Evolutionary conservation across 495 filamentous ascomycete genomes (phyloP), one percentile per base, ranked within the genome.

Genomic region (Penicillium canescens): DNA sequence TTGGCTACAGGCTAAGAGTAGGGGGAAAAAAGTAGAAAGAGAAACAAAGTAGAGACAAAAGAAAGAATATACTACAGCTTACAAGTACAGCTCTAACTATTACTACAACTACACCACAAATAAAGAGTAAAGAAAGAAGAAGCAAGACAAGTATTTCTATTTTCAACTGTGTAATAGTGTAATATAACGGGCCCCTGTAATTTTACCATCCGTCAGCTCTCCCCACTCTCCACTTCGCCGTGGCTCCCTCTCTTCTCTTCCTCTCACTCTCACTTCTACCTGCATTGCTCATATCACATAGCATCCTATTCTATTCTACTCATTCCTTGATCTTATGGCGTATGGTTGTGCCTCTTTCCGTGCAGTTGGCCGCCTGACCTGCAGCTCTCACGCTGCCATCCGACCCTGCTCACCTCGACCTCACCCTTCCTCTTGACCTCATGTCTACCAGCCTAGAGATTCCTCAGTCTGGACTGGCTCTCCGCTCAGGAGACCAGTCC

Each of bases 391-490:
- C 73, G 65, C 73, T 76, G 71, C 70, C 64, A 61, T 60, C 68
- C 67, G 71, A 66, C 61, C 61, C 58, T 68, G 50, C 53, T 59
- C 64, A 61, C 46, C 46, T 50, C 44, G 56, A 54, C 55, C 35
- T 50, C 38, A 48, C 53, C 37, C 46, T 51, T 42, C 42, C 49
- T 40, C 45, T 56, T 31, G 28, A 31, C 56, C 55, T 39, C 62
- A 70, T 56, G 50, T 81, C 80, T 76, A 59, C 68, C 51, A 58
- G 61, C 31, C 64, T 82, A 18, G 52, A 65, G 26, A 65, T 84
- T 46, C 80, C 81, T 46, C 69, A 73, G 47, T 60, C 63, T 50
- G 79, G 79, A 58, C 66, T 76, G 68, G 72, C 72, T 66, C 79
- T 80, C 58, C 63, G 61, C 10, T 26, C 45, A 46, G 75, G 69